Evolutionary conservation across 2,329 filamentous ascomycete genomes (phyloP).

Genomic region (Calonectria ilicicola): DNA sequence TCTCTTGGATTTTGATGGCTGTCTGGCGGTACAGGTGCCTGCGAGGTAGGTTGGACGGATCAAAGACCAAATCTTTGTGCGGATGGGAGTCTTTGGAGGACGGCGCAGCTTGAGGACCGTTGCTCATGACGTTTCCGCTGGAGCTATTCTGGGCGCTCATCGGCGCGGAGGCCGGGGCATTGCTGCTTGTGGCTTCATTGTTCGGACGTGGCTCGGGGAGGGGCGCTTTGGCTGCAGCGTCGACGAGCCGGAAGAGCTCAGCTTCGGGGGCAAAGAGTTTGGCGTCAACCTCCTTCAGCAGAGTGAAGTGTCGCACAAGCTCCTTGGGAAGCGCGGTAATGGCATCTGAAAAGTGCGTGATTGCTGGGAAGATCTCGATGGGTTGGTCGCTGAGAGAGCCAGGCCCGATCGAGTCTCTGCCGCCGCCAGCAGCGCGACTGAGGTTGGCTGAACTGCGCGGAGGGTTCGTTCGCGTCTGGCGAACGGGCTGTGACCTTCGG

Average conservation of each 20-base stretch:
- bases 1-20: constrained; percentile 81
- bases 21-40: constrained; percentile 84
- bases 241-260: constrained; percentile 80
- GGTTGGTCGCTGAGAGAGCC: constrained; percentile 64
- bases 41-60: constrained; percentile 71
- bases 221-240: constrained; percentile 68
- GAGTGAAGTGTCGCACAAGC: constrained; percentile 93
- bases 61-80: constrained; percentile 60
- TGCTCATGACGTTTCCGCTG: constrained; percentile 52
- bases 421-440: constrained; percentile 55
- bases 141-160: constrained; percentile 65
- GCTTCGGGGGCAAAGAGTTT: constrained; percentile 94
- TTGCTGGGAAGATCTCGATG: constrained; percentile 75
- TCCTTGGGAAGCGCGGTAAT: constrained; percentile 94
- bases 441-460: constrained; percentile 64
- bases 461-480: constrained; percentile 75
- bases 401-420: constrained; percentile 59
- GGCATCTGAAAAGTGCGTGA: constrained; percentile 87
- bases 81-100: constrained; percentile 59
- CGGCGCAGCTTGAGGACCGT: constrained; percentile 50
- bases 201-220: constrained; percentile 58
- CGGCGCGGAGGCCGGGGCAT: constrained; percentile 57
- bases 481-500: constrained; percentile 73
- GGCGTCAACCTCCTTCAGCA: constrained; percentile 97
- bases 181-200: constrained; percentile 58